phyloP scores from a whole-genome alignment of 495 filamentous ascomycete species.

The Beverwykella pulmonaria region DNA sequence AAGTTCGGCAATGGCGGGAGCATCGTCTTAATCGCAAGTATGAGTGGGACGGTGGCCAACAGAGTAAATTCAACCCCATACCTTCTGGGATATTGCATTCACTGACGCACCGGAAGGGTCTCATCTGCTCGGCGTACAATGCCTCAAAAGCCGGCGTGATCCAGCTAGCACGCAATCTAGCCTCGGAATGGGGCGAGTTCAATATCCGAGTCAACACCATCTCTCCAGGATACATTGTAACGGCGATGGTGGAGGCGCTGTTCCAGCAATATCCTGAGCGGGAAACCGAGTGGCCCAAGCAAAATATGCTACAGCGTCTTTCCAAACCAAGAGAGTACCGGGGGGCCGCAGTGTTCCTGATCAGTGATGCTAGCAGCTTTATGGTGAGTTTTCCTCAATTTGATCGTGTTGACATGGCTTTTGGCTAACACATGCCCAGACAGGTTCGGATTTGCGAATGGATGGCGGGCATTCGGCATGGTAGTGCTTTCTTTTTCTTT shows the following conservation, averaged over 20 bases:
- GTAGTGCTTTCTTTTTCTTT: too few relatives aligned
- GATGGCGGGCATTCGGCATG: constrained; percentile 47
- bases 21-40: constrained; percentile 73
- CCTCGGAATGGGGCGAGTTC: constrained; percentile 77
- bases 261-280: constrained; percentile 78
- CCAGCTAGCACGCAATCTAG: constrained; percentile 64
- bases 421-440: constrained; percentile 24
- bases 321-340: constrained; percentile 80
- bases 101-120: constrained; percentile 82
- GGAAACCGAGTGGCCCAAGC: constrained; percentile 73
- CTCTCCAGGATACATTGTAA: constrained; percentile 92
- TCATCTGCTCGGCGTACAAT: constrained; percentile 70
- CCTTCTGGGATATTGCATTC: constrained; percentile 58
- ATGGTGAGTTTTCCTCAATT: constrained; percentile 54
- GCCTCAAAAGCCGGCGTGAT: constrained; percentile 70
- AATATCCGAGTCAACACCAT: constrained; percentile 95
- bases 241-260: constrained; percentile 82
- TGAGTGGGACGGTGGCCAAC: constrained; percentile 74
- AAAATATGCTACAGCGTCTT: constrained; percentile 86
- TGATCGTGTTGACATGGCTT: not conserved
- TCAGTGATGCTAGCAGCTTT: constrained; percentile 84
- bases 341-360: constrained; percentile 61
- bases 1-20: constrained; percentile 69
- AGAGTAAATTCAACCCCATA: constrained; percentile 73
- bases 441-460: constrained; percentile 43